Percentiles rank a stretch among this genome's conserved stretches.
phyloP scores from a whole-genome alignment of 108 stramenopile species.

The Nannochloropsis granulata region DNA sequence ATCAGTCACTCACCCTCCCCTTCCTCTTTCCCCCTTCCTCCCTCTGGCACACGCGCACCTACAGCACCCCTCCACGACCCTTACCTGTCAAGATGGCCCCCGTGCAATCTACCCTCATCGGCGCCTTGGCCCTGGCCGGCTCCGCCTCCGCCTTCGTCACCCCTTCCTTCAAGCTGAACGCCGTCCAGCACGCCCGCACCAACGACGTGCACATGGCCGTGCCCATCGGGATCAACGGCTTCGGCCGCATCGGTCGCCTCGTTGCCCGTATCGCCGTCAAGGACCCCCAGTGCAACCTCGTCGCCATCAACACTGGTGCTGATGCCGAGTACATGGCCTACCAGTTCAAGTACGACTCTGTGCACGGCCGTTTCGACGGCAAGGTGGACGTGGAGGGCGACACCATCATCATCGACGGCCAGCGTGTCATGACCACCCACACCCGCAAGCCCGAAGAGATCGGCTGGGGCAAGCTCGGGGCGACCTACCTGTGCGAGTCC shows the following conservation, averaged over 20 bases:
- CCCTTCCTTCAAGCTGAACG: conserved; percentile 8
- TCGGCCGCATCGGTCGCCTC: conserved; percentile 99
- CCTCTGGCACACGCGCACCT: no score
- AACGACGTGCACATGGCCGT: conserved; percentile 14
- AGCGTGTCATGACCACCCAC: conserved; percentile 74
- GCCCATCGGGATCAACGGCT: conserved; percentile 71
- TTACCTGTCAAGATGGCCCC: not conserved
- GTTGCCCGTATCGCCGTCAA: conserved; percentile 87
- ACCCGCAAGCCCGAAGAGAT: conserved; percentile 93
- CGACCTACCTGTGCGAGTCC: conserved; percentile 97
- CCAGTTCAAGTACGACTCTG: conserved; percentile 99
- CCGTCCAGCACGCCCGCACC: conserved; percentile 1
- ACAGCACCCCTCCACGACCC: not conserved
- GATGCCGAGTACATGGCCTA: conserved; percentile 98
- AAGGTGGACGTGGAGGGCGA: conserved; percentile 92
- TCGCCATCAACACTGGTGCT: conserved; percentile 92
- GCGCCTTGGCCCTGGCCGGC: conserved; percentile 27
- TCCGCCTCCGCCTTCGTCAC: conserved; percentile 24
- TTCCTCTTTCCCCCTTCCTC: no score
- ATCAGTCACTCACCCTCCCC: no score
- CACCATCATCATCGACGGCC: conserved; percentile 87
- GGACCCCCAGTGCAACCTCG: conserved; percentile 64
- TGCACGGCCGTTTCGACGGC: conserved; percentile 92
- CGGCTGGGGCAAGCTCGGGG: conserved; percentile 81
- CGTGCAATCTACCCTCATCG: not conserved